Percentiles rank a stretch among this genome's conserved stretches.
These are phyloP conservation scores for Cladorrhinum sp. DNA, from an alignment of 2,329 filamentous ascomycete species.

Conservation along the genomic window DNA sequence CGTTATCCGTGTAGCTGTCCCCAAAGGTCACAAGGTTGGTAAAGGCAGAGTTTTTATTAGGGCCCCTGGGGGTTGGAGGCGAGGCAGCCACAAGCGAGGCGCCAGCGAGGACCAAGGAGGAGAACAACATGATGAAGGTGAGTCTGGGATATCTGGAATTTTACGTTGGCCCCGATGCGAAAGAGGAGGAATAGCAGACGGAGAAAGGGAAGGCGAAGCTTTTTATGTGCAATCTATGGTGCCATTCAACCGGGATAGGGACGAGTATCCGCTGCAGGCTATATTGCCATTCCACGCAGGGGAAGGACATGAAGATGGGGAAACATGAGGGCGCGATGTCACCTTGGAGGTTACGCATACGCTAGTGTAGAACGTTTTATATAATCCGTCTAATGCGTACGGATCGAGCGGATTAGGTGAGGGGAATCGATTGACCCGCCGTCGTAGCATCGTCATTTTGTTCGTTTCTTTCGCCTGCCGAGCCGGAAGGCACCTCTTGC, in stretches of 20 bases:
- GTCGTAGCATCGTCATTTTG: background rate
- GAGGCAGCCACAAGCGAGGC: conserved; percentile 20
- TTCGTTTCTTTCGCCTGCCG: background rate
- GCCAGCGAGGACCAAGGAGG: conserved; percentile 23
- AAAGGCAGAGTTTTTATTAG: conserved; percentile 41
- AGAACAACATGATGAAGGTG: conserved; percentile 21
- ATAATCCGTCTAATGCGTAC: background rate
- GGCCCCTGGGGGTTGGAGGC: conserved; percentile 8
- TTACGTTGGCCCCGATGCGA: background rate
- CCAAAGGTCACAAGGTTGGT: conserved; percentile 67
- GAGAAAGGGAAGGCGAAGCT: conserved; percentile 6
- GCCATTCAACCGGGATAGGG: conserved; percentile 29
- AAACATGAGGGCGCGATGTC: background rate
- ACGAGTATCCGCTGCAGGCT: conserved; percentile 23
- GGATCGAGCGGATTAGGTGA: background rate
- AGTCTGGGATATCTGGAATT: background rate
- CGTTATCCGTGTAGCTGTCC: conserved; percentile 75
- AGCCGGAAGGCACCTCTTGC: background rate
- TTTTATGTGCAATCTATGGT: conserved; percentile 22
- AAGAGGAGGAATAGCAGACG: background rate
- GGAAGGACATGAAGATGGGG: background rate
- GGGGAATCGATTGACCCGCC: background rate
- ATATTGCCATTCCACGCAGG: conserved; percentile 22
- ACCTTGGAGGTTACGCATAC: background rate
- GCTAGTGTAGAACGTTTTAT: background rate